Conservation (phyloP, 1,284 basidiomycete species). For the Pterulicium gracile region DNA sequence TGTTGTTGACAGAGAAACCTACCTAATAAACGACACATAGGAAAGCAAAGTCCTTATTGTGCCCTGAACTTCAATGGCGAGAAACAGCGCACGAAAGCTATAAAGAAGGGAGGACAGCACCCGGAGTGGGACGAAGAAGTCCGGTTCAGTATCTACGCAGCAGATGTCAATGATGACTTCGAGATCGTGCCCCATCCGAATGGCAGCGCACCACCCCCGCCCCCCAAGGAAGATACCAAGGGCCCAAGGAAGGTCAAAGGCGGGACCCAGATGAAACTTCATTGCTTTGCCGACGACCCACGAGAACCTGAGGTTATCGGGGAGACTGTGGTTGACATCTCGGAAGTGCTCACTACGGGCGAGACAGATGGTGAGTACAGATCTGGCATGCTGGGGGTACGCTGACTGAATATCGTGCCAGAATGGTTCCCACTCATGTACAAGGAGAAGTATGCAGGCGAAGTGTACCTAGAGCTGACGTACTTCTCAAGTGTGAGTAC, state of each 20-base stretch:
- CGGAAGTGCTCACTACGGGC: conserved; percentile 86
- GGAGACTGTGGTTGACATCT: conserved; percentile 80
- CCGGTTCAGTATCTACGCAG: conserved; percentile 78
- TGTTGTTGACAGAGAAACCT: conserved; percentile 70
- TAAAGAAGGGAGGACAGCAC: conserved; percentile 95
- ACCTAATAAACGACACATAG: conserved; percentile 89
- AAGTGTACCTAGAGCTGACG: conserved; percentile 89
- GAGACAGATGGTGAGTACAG: conserved; percentile 85
- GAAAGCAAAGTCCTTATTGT: conserved; percentile 98
- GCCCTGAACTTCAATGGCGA: conserved; percentile 69
- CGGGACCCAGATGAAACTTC: conserved; percentile 69
- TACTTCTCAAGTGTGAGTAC: conserved; percentile 90
- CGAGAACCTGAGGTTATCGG: conserved; percentile 96
- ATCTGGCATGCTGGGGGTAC: conserved; percentile 4
- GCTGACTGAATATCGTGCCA: conserved; percentile 21
- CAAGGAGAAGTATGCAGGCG: conserved; percentile 90
- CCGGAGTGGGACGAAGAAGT: conserved; percentile 99
- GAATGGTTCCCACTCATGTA: conserved; percentile 90
- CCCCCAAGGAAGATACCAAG: conserved; percentile 38
- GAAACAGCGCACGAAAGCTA: conserved; percentile 79
- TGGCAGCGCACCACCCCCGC: conserved; percentile 49
- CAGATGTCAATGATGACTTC: conserved; percentile 60
- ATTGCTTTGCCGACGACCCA: conserved; percentile 91
- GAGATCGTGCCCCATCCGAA: conserved; percentile 26
- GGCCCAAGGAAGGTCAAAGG: conserved; percentile 56